Conservation (phyloP, 2,329 filamentous ascomycete species). For the Macrophomina tecta region DNA sequence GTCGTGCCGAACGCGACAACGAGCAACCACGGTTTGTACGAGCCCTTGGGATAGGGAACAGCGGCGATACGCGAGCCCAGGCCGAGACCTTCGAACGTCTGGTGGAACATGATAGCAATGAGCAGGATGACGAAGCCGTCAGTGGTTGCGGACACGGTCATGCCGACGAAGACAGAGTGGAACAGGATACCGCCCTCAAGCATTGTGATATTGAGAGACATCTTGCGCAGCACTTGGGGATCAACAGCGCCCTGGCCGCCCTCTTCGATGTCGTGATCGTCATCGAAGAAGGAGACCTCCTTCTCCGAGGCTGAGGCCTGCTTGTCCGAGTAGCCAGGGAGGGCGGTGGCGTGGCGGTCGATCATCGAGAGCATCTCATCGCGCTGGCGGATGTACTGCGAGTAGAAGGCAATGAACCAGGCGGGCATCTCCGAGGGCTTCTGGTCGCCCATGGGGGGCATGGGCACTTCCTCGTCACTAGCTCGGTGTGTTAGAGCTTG, state of each 20-base stretch:
- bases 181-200: conserved; percentile 81
- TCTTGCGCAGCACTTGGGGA: conserved; percentile 46
- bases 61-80: conserved; percentile 84
- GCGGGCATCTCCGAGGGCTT: conserved; percentile 59
- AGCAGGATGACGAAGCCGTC: conserved; percentile 70
- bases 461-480: conserved; percentile 40
- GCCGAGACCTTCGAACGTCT: conserved; percentile 87
- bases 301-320: conserved; percentile 34
- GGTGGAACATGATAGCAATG: conserved; percentile 72
- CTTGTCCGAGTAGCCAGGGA: conserved; percentile 42
- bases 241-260: conserved; percentile 39
- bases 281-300: conserved; percentile 44
- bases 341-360: conserved; percentile 43
- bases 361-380: conserved; percentile 65
- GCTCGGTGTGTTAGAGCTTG: conserved; percentile 32
- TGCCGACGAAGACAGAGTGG: conserved; percentile 77
- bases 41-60: conserved; percentile 58
- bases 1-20: conserved; percentile 73
- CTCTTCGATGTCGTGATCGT: conserved; percentile 34
- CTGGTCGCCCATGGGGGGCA: conserved; percentile 35
- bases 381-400: conserved; percentile 67
- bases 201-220: conserved; percentile 49
- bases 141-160: conserved; percentile 72
- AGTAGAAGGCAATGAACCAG: conserved; percentile 69
- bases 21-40: conserved; percentile 68